Percentiles rank a stretch among this genome's conserved stretches.
Evolutionary conservation across 2,329 filamentous ascomycete species (phyloP).

Genomic region (Verticillium nubilum): DNA sequence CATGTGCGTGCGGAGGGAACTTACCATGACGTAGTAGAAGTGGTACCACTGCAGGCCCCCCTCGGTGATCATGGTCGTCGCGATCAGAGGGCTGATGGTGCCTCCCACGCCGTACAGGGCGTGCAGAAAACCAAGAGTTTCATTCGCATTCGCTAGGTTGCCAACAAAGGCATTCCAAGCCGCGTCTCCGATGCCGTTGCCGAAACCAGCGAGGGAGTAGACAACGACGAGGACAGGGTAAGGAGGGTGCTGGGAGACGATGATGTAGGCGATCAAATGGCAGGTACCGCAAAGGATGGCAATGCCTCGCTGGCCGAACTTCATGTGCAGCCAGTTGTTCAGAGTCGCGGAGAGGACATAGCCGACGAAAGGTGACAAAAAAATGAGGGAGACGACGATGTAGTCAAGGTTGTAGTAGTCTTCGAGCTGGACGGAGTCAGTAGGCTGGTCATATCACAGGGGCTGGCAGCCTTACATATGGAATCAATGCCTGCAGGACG

Average conservation of each 20-base stretch:
- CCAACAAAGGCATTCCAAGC: conserved; percentile 55
- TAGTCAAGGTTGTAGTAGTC: conserved; percentile 58
- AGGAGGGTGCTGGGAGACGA: conserved; percentile 60
- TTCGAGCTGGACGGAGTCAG: conserved; percentile 12
- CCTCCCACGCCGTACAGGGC: conserved; percentile 65
- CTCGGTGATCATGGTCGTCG: conserved; percentile 64
- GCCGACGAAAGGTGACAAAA: conserved; percentile 60
- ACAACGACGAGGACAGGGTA: conserved; percentile 61
- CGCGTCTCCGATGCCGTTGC: conserved; percentile 59
- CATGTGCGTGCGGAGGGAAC: conserved; percentile 9
- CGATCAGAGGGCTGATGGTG: conserved; percentile 62
- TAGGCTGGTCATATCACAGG: not conserved
- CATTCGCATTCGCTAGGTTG: conserved; percentile 63
- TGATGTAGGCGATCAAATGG: conserved; percentile 59
- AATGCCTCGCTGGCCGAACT: conserved; percentile 48
- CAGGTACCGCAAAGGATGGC: conserved; percentile 53
- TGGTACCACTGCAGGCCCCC: conserved; percentile 58
- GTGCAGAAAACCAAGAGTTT: conserved; percentile 64
- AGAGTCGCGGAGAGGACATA: conserved; percentile 56
- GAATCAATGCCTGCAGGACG: conserved; percentile 37
- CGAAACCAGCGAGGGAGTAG: conserved; percentile 63
- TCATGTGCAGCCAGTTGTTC: conserved; percentile 44
- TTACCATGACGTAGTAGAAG: conserved; percentile 72
- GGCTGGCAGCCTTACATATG: conserved; percentile 37
- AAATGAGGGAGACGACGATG: conserved; percentile 58